Evolutionary conservation across 2,329 filamentous ascomycete species (phyloP).

Genomic region (Trematosphaeria pertusa): DNA sequence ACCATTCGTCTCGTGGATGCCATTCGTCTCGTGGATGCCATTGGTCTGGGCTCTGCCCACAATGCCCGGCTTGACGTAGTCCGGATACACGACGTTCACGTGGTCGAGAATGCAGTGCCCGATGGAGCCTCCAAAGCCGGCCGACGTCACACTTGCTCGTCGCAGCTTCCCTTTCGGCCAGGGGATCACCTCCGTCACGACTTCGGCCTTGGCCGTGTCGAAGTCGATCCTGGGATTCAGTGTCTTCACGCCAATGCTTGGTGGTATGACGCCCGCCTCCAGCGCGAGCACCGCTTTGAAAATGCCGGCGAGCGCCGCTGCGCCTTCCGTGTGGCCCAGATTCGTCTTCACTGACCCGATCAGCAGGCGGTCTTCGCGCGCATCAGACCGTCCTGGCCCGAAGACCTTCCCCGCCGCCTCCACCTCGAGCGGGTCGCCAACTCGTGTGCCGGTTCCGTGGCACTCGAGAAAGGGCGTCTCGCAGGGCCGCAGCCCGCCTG

Average conservation of each 20-base stretch:
- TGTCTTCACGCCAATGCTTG: conserved; percentile 22
- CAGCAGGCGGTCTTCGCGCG: conserved; percentile 13
- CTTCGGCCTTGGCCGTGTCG: conserved; percentile 9
- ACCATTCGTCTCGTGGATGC: too few species aligned
- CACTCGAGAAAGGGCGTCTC: conserved; percentile 26
- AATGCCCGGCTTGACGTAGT: too few species aligned
- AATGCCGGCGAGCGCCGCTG: conserved; percentile 32
- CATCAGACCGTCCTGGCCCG: too few species aligned
- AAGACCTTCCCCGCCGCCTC: conserved; percentile 21
- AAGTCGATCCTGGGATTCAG: conserved; percentile 25
- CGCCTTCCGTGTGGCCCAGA: conserved; percentile 42
- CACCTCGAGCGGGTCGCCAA: conserved; percentile 37
- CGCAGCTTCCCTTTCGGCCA: conserved; percentile 11
- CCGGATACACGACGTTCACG: neutral
- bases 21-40: too few species aligned
- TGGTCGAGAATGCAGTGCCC: conserved; percentile 8
- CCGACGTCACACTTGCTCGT: too few species aligned
- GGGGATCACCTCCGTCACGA: conserved; percentile 18
- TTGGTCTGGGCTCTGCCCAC: too few species aligned
- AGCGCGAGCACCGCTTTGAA: conserved; percentile 37
- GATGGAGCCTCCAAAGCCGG: conserved; percentile 1
- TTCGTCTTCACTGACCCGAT: conserved; percentile 39
- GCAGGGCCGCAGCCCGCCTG: conserved; percentile 6
- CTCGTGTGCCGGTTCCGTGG: conserved; percentile 39
- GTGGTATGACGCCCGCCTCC: conserved; percentile 34